phyloP scores from a whole-genome alignment of 495 filamentous ascomycete species.

The Penicillium riverlandense region DNA sequence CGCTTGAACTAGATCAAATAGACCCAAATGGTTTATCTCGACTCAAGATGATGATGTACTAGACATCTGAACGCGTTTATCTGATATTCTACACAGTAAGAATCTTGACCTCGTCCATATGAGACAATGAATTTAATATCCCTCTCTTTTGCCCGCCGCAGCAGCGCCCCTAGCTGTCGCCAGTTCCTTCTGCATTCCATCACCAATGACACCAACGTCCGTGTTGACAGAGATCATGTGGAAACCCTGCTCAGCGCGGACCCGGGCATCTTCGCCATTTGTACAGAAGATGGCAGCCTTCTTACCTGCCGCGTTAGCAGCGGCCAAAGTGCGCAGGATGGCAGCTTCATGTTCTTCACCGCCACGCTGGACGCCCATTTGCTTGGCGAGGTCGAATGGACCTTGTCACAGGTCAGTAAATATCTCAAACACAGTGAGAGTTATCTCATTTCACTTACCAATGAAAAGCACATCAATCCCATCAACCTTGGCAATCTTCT shows the following conservation, averaged over 20 bases:
- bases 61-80: too few relatives aligned
- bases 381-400: conserved; percentile 48
- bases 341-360: conserved; percentile 48
- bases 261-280: conserved; percentile 53
- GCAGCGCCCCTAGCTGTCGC: conserved; percentile 20
- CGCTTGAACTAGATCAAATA: too few relatives aligned
- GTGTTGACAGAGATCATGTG: conserved; percentile 66
- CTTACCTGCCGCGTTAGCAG: conserved; percentile 61
- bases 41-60: too few relatives aligned
- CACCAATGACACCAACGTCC: conserved; percentile 47
- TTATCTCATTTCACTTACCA: conserved; percentile 11
- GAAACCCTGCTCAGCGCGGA: conserved; percentile 62
- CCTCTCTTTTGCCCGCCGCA: conserved; percentile 2
- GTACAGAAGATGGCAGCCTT: conserved; percentile 74
- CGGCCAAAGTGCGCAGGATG: conserved; percentile 55
- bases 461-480: conserved; percentile 40
- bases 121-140: background rate
- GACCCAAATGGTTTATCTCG: too few relatives aligned
- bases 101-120: too few relatives aligned
- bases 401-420: conserved; percentile 19
- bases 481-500: conserved; percentile 40
- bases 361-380: conserved; percentile 28
- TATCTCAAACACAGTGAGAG: too few relatives aligned
- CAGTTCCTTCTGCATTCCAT: conserved; percentile 28
- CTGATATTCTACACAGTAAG: too few relatives aligned